Base-by-base conservation (phyloP, 2,329 filamentous ascomycete species). In the Tolypocladium nubicola region DNA sequence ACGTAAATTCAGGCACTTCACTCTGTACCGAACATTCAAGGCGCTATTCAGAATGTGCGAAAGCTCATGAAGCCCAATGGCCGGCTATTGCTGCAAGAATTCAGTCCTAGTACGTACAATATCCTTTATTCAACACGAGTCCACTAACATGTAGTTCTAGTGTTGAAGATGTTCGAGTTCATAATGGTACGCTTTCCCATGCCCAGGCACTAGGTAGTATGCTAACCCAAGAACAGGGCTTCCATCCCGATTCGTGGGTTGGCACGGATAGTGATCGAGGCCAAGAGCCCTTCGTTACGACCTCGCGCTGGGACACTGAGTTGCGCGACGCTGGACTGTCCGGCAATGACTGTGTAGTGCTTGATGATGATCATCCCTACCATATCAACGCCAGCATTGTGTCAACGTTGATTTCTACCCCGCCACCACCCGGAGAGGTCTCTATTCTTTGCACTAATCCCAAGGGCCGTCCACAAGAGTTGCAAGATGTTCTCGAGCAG, bases 281-380 rank as follows among this genome's bases (percentile, higher is more conserved):
- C 6, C 19, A 41, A 10, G 13, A 54, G 33, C 26, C 53, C 4
- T 39, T 55, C 21, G 2, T 23, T 19, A 23, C 43, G 2, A 19
- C 35, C 13, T 47, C 56, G 3, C n/a, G 49, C n/a, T 60, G 59
- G 59, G 41, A 59, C n/a, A 33, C 38, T 6, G 50, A 53, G 21
- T 55, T 59, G 2, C 35, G 38, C 0, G 40, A 55, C 4, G 52
- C 57, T 8, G 57, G 59, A 5, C 56, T 60, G 10, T 57, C 57
- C 6, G 59, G 59, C 8, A 54, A 35, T 1, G 55, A 59, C 23
- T 54, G 35, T 16, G 45, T 56, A 9, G 26, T 59, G 40, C 49
- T 59, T 23, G 57, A 60, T 33, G 53, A 60, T 19, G 59, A 55
- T 16, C 6, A 23, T n/a, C 30, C 26, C 9, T 57, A 56, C 56